Evolutionary conservation across 108 stramenopile species (phyloP), one percentile per base, ranked within the genome.

Genomic region (Conticribra weissflogii): DNA sequence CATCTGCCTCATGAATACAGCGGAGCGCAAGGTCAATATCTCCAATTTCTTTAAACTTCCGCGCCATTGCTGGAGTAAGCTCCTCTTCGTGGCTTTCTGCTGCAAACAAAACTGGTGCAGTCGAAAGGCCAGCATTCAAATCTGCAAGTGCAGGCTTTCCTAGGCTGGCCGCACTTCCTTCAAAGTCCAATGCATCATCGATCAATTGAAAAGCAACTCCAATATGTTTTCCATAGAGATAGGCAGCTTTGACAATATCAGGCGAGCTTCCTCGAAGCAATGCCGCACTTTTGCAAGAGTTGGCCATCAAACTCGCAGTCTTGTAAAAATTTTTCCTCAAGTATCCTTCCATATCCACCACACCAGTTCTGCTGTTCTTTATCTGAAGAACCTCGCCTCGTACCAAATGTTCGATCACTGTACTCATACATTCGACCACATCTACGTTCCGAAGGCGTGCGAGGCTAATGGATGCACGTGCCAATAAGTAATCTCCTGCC

Each of bases 141-240:
- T 99, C 98, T 22, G 92, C 88, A 66, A 97, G 64, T 0, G 97
- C 92, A 16, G 98, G 96, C 56, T 99, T 99, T 22, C 98, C 98
- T 66, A 98, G 76, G 16, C 82, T 79, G 0, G 73, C 49, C 2
- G 85, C 67, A 70, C 78, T 84, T 3, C 97, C 98, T 69, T 97
- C 96, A 70, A 96, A 99, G 76, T 99, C 99, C 63, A 99, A 82
- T 2, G 93, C 94, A 71, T 99, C 99, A 74, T 99, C 99, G 24
- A 99, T 94, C 53, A 99, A 83, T 64, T 99, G 99, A 67, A 99
- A 99, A 15, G 97, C 97, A 62, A 96, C 94, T 2, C 99, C 99
- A n/a, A 97, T 72, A 78, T 97, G 94, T 74, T 97, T 97, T 22
- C 98, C 99, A 72, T 97, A 99, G 5, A 71, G 72, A 66, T 95